Conservation (phyloP, 129 eudicot species). For the Flaveria bidentis region DNA sequence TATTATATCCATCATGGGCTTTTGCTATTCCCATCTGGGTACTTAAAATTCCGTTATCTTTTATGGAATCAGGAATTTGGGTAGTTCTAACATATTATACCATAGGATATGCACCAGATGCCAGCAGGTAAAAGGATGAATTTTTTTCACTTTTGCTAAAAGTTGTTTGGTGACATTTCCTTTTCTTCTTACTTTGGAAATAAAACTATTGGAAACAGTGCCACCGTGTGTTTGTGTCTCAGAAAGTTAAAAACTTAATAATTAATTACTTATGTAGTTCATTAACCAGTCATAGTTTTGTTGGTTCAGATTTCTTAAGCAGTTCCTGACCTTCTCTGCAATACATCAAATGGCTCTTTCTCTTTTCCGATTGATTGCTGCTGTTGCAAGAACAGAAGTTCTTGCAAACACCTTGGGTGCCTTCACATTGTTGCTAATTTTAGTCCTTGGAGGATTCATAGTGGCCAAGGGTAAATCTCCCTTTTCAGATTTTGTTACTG, state of each 20-base stretch:
- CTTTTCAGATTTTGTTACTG: not conserved
- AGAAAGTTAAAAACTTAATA: too few relatives aligned
- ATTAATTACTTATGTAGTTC: too few relatives aligned
- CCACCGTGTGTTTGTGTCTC: too few relatives aligned
- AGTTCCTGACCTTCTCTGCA: slow-evolving; percentile 11
- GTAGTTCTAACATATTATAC: slow-evolving; percentile 27
- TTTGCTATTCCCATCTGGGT: slow-evolving; percentile 27
- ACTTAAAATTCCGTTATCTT: slow-evolving; percentile 22
- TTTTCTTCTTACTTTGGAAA: too few relatives aligned
- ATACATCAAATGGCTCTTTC: slow-evolving; percentile 12
- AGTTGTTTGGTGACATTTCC: too few relatives aligned
- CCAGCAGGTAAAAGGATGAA: slow-evolving; percentile 10
- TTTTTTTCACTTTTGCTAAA: too few relatives aligned
- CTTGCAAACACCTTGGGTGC: slow-evolving; percentile 11
- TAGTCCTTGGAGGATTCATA: slow-evolving; percentile 16
- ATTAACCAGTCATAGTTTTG: not conserved
- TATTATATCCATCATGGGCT: slow-evolving; percentile 25
- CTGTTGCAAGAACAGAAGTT: slow-evolving; percentile 13
- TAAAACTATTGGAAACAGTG: too few relatives aligned
- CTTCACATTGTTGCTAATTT: not conserved
- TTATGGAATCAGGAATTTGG: slow-evolving; percentile 26
- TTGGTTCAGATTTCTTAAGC: not conserved
- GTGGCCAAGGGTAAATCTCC: slow-evolving; percentile 4
- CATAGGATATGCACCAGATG: slow-evolving; percentile 25
- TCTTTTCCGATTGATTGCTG: slow-evolving; percentile 19